Evolutionary conservation across 768 basidiomycete genomes (phyloP).

Genomic region (Gloeopeniophorella convolvens): DNA sequence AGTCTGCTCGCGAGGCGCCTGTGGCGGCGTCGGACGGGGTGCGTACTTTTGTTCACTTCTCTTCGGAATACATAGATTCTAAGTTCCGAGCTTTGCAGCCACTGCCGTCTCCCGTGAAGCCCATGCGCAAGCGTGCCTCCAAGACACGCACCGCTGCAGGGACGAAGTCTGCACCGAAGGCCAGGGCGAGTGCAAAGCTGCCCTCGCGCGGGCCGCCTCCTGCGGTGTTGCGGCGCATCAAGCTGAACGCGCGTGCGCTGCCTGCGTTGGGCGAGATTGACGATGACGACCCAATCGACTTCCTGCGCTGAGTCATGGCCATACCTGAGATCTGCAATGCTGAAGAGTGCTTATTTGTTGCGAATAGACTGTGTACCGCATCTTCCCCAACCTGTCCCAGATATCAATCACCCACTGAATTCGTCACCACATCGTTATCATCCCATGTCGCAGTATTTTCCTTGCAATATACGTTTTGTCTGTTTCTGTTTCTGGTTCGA

Average conservation of each 20-base stretch:
- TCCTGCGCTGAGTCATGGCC: constrained; percentile 21
- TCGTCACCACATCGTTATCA: too few species aligned
- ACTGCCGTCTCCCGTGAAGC: neutral
- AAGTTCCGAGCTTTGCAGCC: neutral
- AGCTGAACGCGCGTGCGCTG: neutral
- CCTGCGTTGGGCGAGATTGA: neutral
- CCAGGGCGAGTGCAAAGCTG: neutral
- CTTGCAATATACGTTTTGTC: neutral
- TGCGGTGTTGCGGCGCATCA: constrained; percentile 6
- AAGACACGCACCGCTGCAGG: too few species aligned
- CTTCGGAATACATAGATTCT: too few species aligned
- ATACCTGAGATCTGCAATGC: too few species aligned
- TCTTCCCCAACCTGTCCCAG: neutral
- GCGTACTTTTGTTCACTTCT: neutral
- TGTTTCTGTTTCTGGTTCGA: neutral
- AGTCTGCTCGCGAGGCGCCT: neutral
- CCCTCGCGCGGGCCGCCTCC: constrained; percentile 5
- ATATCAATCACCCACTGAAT: neutral
- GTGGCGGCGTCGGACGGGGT: neutral
- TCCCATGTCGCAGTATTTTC: neutral
- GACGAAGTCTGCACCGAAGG: neutral
- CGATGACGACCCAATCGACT: constrained; percentile 16
- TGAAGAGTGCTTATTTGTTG: too few species aligned
- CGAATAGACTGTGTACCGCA: neutral
- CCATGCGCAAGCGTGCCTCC: too few species aligned